phyloP scores from a whole-genome alignment of 2,329 filamentous ascomycete species.

The Grosmannia serpens region DNA sequence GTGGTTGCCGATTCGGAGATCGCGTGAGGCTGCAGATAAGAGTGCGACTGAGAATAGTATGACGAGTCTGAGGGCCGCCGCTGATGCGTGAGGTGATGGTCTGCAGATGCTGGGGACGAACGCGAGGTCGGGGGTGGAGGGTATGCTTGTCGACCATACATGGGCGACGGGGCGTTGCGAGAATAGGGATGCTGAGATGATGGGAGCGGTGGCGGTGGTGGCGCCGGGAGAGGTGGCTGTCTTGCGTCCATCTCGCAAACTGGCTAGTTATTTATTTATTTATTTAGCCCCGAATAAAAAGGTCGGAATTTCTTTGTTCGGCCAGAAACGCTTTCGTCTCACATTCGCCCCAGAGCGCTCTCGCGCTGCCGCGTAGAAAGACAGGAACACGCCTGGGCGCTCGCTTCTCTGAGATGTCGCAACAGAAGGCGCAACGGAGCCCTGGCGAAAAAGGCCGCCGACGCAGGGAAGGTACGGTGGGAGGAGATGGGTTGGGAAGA shows the following conservation, averaged over 20 bases:
- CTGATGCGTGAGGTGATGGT: slow-evolving; percentile 16
- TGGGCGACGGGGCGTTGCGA: slow-evolving; percentile 21
- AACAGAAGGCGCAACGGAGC: not conserved
- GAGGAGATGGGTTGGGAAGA: not conserved
- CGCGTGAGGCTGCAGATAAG: slow-evolving; percentile 17
- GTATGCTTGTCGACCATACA: slow-evolving; percentile 20
- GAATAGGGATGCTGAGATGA: slow-evolving; percentile 16
- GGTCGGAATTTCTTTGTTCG: slow-evolving; percentile 14
- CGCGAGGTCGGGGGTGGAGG: slow-evolving; percentile 12
- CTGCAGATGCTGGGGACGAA: slow-evolving; percentile 15
- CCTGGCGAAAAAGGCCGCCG: not conserved
- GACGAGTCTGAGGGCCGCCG: slow-evolving; percentile 32
- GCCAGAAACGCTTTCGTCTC: slow-evolving; percentile 22
- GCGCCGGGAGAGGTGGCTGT: slow-evolving; percentile 18
- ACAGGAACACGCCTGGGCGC: not conserved
- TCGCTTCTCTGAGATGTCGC: not conserved
- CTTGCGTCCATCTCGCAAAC: slow-evolving; percentile 23
- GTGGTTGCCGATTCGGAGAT: slow-evolving; percentile 3
- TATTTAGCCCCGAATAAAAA: not conserved
- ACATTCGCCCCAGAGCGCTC: not conserved
- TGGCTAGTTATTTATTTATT: not conserved
- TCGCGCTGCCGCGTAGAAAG: not conserved
- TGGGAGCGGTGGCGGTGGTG: slow-evolving; percentile 7
- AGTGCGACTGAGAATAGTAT: slow-evolving; percentile 26
- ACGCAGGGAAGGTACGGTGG: not conserved